These are phyloP conservation scores for Globisporangium nagaii DNA, from an alignment of 352 stramenopile genomes.

Conservation along the genomic window DNA sequence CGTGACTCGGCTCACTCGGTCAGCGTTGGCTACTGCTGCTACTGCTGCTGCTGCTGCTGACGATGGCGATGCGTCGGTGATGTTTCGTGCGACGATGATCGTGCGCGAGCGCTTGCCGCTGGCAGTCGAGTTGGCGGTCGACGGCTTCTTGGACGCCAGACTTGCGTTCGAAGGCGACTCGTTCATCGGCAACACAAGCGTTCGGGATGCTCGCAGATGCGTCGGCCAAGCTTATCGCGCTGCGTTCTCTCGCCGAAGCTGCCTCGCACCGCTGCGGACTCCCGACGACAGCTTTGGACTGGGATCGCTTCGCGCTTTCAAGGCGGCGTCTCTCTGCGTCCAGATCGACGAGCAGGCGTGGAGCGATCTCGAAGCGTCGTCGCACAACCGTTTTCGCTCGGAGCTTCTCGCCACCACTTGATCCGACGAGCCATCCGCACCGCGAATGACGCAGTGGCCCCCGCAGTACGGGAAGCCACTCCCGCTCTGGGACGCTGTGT, in stretches of 20 bases:
- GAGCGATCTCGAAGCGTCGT: too few species aligned
- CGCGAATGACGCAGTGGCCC: slow-evolving; percentile 28
- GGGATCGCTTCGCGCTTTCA: too few species aligned
- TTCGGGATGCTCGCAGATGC: neutral
- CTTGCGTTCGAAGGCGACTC: slow-evolving; percentile 36
- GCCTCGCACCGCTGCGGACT: too few species aligned
- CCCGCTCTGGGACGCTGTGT: slow-evolving; percentile 60
- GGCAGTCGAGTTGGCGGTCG: slow-evolving; percentile 25
- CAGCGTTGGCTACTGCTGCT: neutral
- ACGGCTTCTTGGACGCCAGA: slow-evolving; percentile 24
- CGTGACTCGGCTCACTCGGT: neutral
- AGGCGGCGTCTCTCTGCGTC: too few species aligned
- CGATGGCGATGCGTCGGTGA: slow-evolving; percentile 17
- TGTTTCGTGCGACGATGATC: slow-evolving; percentile 44
- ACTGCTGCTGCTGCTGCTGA: slow-evolving; percentile 1
- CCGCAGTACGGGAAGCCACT: slow-evolving; percentile 33
- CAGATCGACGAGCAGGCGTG: too few species aligned
- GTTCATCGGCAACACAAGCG: slow-evolving; percentile 42
- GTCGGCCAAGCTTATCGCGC: too few species aligned
- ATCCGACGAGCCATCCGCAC: neutral
- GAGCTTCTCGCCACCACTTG: neutral
- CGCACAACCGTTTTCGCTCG: neutral
- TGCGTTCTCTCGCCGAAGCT: too few species aligned
- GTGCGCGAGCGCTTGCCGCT: slow-evolving; percentile 36
- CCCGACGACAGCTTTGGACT: too few species aligned